Conservation (phyloP, 208 protist genomes). For the Trypanosoma platydactyli region DNA sequence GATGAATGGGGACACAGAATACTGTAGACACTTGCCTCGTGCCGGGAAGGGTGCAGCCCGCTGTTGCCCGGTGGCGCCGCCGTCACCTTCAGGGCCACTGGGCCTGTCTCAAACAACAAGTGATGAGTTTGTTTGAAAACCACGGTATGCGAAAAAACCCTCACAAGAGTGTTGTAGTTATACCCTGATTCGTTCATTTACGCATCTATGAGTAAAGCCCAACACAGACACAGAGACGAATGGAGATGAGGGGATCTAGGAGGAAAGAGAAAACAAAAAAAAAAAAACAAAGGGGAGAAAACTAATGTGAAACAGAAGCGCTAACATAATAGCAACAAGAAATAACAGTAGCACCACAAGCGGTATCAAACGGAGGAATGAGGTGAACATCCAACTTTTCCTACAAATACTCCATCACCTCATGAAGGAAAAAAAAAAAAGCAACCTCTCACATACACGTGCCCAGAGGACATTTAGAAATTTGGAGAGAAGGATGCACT, state of each 20-base stretch:
- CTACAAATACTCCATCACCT: too few relatives aligned
- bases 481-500: too few relatives aligned
- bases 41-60: background rate
- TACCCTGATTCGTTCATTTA: slow-evolving; percentile 7
- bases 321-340: background rate
- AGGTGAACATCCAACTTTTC: too few relatives aligned
- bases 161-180: slow-evolving; percentile 19
- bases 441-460: too few relatives aligned
- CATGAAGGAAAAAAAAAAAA: too few relatives aligned
- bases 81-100: slow-evolving; percentile 32
- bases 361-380: too few relatives aligned
- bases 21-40: slow-evolving; percentile 25
- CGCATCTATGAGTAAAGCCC: too few relatives aligned
- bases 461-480: too few relatives aligned
- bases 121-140: slow-evolving; percentile 23
- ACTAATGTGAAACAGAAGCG: background rate
- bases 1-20: slow-evolving; percentile 26
- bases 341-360: background rate
- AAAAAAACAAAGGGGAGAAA: slow-evolving; percentile 5
- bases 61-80: background rate
- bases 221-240: background rate
- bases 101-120: slow-evolving; percentile 13
- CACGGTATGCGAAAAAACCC: slow-evolving; percentile 5
- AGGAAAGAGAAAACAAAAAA: slow-evolving; percentile 3
- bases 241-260: background rate